These are phyloP conservation scores for Hibiscus mutabilis DNA, from an alignment of 345 rosid species.

Conservation along the genomic window DNA sequence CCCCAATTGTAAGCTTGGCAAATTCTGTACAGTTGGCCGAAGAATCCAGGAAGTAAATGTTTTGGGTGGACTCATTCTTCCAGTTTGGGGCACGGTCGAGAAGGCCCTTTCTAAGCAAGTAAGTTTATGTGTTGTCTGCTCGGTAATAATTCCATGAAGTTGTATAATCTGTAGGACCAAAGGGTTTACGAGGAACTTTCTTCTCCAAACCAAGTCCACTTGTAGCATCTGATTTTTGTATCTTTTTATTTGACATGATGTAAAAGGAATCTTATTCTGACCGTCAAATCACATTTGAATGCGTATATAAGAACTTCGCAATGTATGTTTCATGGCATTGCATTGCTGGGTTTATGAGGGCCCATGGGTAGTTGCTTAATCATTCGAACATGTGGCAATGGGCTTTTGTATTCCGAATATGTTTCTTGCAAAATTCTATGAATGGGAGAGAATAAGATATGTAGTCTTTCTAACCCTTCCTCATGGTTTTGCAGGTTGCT, in stretches of 20 bases:
- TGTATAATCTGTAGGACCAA: not conserved
- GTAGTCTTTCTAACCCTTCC: not conserved
- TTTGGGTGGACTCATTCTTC: slow-evolving; percentile 95
- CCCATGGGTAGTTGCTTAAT: not conserved
- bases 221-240: not conserved
- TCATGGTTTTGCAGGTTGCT: not conserved
- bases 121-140: not conserved
- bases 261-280: not conserved
- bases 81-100: slow-evolving; percentile 97
- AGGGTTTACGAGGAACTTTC: not conserved
- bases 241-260: not conserved
- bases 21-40: slow-evolving; percentile 92
- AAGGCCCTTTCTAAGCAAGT: slow-evolving; percentile 97
- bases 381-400: not conserved
- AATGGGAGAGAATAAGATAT: not conserved
- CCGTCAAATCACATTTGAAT: not conserved
- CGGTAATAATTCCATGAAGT: not conserved
- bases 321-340: not conserved
- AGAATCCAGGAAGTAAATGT: slow-evolving; percentile 89
- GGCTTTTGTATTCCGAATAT: not conserved
- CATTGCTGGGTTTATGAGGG: not conserved
- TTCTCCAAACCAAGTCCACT: not conserved
- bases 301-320: not conserved
- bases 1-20: slow-evolving; percentile 83
- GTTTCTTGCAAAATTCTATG: not conserved